These are phyloP conservation scores for Chlamydomonas sp. DNA, from an alignment of 139 green algal genomes.

Conservation along the genomic window DNA sequence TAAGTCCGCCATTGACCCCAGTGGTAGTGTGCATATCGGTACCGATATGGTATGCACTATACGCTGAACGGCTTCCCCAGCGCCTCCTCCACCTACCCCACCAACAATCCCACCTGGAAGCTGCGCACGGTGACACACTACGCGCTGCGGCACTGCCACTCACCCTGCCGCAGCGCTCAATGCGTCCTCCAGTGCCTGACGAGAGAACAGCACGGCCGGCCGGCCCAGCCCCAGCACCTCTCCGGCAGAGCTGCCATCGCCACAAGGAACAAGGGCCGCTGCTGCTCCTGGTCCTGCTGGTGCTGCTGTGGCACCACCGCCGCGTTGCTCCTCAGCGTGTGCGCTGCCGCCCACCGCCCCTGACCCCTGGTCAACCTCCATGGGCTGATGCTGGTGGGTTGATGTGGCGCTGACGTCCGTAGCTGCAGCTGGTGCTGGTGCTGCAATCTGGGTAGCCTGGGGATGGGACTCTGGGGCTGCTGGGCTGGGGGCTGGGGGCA, in stretches of 20 bases:
- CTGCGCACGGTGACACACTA: not conserved
- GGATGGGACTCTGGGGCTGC: not conserved
- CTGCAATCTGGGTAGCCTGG: not conserved
- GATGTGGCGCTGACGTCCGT: not conserved
- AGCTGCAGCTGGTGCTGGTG: not conserved
- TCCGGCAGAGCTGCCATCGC: too few species aligned
- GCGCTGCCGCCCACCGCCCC: not conserved
- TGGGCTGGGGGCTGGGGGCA: too few species aligned
- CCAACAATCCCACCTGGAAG: not conserved
- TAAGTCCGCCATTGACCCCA: too few species aligned
- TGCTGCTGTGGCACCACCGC: not conserved
- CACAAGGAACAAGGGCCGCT: not conserved
- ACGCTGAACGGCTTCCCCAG: too few species aligned
- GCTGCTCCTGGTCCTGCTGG: not conserved
- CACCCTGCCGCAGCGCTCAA: not conserved
- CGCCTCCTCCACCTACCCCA: too few species aligned
- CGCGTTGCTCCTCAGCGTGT: not conserved
- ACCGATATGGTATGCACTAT: too few species aligned
- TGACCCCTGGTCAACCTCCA: not conserved
- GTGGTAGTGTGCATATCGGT: too few species aligned
- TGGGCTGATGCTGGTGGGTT: not conserved
- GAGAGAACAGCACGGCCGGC: slow-evolving; percentile 9
- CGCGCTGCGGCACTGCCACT: not conserved
- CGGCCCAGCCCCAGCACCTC: slow-evolving; percentile 29
- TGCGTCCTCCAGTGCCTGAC: slow-evolving; percentile 25